Percentiles rank a stretch among this genome's conserved stretches.
Evolutionary conservation across 1,139 yeast genomes (phyloP).

Genomic region (Geotrichum candidum): DNA sequence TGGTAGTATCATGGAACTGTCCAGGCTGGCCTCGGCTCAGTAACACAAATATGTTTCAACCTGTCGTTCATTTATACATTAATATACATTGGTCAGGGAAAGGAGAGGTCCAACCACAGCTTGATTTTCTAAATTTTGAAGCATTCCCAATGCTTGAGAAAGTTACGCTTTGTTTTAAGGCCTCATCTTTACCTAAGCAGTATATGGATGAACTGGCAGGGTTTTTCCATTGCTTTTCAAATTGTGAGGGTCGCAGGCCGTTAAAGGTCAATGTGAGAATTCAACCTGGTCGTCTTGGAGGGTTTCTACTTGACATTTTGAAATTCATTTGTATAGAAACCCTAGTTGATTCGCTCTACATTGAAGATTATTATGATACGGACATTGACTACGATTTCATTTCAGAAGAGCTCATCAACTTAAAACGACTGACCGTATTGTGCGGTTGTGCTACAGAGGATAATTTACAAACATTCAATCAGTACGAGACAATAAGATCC

Average conservation of each 20-base stretch:
- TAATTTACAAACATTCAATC: neutral
- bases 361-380: neutral
- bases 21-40: neutral
- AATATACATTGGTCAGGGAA: neutral
- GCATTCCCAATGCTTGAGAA: neutral
- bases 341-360: neutral
- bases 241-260: neutral
- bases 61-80: neutral
- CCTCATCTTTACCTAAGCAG: neutral
- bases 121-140: neutral
- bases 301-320: neutral
- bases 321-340: neutral
- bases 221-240: neutral
- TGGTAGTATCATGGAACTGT: neutral
- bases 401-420: neutral
- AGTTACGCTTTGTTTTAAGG: neutral
- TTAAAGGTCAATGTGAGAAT: neutral
- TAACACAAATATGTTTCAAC: neutral
- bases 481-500: neutral
- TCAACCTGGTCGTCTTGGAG: neutral
- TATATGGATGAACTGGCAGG: neutral
- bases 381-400: neutral
- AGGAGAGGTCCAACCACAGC: neutral
- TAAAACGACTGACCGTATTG: neutral
- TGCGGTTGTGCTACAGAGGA: neutral